phyloP scores from a whole-genome alignment of 805 yeast species.

The Helenozyma baotianmanensis region DNA sequence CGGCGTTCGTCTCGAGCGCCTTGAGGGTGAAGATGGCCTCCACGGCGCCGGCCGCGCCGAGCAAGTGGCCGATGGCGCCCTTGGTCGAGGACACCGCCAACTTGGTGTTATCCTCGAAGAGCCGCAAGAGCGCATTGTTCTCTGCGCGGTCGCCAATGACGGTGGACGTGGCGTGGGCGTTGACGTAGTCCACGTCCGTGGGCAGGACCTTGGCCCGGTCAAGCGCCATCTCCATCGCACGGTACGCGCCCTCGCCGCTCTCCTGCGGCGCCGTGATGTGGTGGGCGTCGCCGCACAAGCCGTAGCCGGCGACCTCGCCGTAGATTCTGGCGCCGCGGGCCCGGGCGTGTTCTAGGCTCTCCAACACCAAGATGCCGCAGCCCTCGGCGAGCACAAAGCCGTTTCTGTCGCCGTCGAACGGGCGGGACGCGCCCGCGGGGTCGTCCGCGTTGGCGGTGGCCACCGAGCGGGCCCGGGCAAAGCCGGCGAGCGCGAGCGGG shows the following conservation, averaged over 20 bases:
- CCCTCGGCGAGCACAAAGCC: conserved; percentile 97
- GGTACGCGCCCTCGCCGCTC: conserved; percentile 77
- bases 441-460: conserved; percentile 56
- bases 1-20: conserved; percentile 49
- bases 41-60: conserved; percentile 96
- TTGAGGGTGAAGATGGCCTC: conserved; percentile 79
- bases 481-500: conserved; percentile 85
- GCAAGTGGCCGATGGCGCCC: conserved; percentile 87
- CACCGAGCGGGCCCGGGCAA: conserved; percentile 82
- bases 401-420: conserved; percentile 71
- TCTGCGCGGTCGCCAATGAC: conserved; percentile 87
- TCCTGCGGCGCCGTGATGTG: conserved; percentile 91
- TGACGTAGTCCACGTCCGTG: conserved; percentile 63
- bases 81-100: conserved; percentile 75
- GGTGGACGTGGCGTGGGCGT: conserved; percentile 98
- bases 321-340: conserved; percentile 58
- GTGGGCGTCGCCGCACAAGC: conserved; percentile 84
- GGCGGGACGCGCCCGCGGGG: conserved; percentile 72
- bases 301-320: conserved; percentile 84
- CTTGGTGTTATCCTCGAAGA: conserved; percentile 39
- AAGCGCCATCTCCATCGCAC: conserved; percentile 79
- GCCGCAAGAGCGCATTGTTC: conserved; percentile 59
- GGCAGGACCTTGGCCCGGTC: conserved; percentile 45
- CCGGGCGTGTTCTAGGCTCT: conserved; percentile 71
- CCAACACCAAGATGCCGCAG: conserved; percentile 74